A percentile compares a stretch with the other conserved stretches of the same genome.
These are phyloP conservation scores for Pseudozyma sp. DNA, from an alignment of 1,284 basidiomycete species.

Conservation along the genomic window DNA sequence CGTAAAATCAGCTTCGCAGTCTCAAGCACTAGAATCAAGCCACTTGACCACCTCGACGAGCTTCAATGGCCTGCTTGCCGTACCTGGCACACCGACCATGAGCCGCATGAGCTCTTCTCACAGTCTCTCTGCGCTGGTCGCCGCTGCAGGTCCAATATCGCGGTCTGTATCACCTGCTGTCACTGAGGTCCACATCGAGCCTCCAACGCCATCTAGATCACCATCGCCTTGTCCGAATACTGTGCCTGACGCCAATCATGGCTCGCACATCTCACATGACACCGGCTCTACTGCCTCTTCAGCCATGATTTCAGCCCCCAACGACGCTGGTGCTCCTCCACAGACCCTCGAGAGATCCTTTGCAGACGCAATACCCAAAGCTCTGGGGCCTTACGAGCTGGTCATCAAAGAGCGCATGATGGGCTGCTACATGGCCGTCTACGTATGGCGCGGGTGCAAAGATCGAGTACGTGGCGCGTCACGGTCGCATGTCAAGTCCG, in stretches of 20 bases:
- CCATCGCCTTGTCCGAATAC: conserved; percentile 26
- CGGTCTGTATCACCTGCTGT: conserved; percentile 24
- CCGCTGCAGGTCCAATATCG: conserved; percentile 7
- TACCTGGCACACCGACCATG: conserved; percentile 26
- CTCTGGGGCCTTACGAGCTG: conserved; percentile 77
- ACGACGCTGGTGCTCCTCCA: neutral
- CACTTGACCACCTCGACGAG: conserved; percentile 14
- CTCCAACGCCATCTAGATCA: conserved; percentile 36
- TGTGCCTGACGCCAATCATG: neutral
- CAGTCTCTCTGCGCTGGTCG: conserved; percentile 29
- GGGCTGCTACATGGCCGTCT: conserved; percentile 78
- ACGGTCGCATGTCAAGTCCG: conserved; percentile 79
- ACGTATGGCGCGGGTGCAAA: conserved; percentile 62
- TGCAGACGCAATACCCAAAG: conserved; percentile 49
- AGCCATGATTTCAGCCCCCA: neutral
- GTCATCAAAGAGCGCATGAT: conserved; percentile 86
- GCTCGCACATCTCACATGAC: conserved; percentile 7
- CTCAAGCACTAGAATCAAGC: neutral
- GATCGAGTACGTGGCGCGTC: conserved; percentile 69
- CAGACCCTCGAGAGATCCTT: conserved; percentile 9
- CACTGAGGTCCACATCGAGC: conserved; percentile 31
- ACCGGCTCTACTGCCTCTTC: conserved; percentile 15
- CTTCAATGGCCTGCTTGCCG: conserved; percentile 21
- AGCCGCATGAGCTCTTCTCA: conserved; percentile 40
- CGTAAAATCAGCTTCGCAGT: neutral